Base-by-base conservation (phyloP, 805 yeast species). In the Debaryomyces castellii region DNA sequence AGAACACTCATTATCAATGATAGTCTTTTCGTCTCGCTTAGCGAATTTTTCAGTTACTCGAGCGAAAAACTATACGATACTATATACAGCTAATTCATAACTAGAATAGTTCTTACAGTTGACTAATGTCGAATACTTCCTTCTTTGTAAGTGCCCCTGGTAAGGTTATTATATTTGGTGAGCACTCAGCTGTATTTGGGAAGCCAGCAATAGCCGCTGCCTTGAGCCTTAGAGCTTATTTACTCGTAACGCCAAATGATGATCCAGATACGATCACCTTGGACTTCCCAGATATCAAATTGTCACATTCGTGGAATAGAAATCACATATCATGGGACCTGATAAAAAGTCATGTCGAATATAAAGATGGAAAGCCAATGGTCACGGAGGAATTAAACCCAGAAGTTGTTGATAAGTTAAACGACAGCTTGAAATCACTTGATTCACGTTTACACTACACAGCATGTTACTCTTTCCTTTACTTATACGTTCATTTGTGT, bases 191-290 rank as follows among this genome's bases (percentile, higher is more conserved):
- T 1, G 99, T 94, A 0, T 88, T 87, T 62, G 84, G 87, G 39
- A 87, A 83, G 70, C 97, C 97, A 1, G 98, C 97, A 10, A 87
- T 94, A 43, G 98, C 99, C 1, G 97, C 98, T 0, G 94, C 97
- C 3, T 78, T 92, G 8, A 85, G 94, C 5, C 71, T 94, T 47
- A 78, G 97, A 57, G 87, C 97, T 0, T 92, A 89, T 56, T 66
- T 91, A 6, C 67, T 87, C 17, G 94, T 87, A 1, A 64, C 81
- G 2, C 73, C 78, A 16, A 70, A 68, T 47, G 58, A 63, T 11
- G 66, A 73, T 39, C 51, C 70, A 0, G 74, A 77, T 12, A 55
- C 60, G 0, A 72, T 91, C 39, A 57, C 55, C 43, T 69, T 92
- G 50, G 89, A 87, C 53, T 89, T 91, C 63, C 96, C 96, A 5